Percentiles rank a stretch among this genome's conserved stretches.
phyloP scores from a whole-genome alignment of 257 asterid genomes.

The Rubia yunnanensis region DNA sequence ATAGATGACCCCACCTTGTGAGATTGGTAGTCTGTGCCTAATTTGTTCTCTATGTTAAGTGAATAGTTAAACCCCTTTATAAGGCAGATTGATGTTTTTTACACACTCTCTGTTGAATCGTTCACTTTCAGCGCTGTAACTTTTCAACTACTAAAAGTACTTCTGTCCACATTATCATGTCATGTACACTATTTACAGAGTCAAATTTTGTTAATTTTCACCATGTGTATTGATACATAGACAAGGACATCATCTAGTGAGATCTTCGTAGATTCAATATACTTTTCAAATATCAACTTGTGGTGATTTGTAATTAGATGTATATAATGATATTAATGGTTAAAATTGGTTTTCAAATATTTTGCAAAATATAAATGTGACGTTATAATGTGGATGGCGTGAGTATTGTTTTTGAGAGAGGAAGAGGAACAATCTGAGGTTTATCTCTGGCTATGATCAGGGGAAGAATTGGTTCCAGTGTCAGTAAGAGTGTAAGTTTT shows the following conservation, averaged over 20 bases:
- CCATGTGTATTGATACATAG: not conserved
- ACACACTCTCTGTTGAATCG: not conserved
- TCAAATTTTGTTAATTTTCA: not conserved
- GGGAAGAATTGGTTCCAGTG: constrained; percentile 43
- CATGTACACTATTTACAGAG: not conserved
- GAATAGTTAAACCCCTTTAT: not conserved
- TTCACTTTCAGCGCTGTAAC: not conserved
- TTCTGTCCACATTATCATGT: not conserved
- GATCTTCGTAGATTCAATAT: not conserved
- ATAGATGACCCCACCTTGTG: not conserved
- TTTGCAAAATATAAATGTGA: not conserved
- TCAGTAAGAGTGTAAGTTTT: constrained; percentile 66
- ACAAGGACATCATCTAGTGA: not conserved
- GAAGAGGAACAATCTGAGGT: not conserved
- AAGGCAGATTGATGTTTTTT: not conserved
- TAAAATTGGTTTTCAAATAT: not conserved
- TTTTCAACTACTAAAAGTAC: too few relatives aligned
- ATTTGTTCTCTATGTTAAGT: not conserved
- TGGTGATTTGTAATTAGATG: not conserved
- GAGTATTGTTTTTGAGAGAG: not conserved
- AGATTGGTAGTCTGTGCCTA: not conserved
- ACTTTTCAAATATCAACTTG: too few relatives aligned
- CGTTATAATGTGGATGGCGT: not conserved
- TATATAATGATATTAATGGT: not conserved
- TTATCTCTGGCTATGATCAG: constrained; percentile 22